Percentiles rank a stretch among this genome's conserved stretches.
Evolutionary conservation across 2,329 filamentous ascomycete species (phyloP).

Genomic region (Proliferodiscus dingleyae): DNA sequence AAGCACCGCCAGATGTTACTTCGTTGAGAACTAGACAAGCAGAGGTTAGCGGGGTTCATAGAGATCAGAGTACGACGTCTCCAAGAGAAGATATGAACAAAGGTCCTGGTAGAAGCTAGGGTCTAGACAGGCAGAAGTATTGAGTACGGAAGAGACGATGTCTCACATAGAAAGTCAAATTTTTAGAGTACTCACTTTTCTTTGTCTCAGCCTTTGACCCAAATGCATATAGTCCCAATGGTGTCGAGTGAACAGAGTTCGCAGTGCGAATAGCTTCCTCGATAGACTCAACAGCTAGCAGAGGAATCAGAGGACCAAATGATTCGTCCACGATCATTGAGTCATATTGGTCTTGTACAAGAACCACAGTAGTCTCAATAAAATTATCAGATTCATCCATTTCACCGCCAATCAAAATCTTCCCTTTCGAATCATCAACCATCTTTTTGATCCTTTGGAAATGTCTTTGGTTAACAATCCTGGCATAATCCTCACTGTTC

Average conservation of each 20-base stretch:
- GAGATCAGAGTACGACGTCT: no score
- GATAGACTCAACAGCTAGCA: slow-evolving; percentile 72
- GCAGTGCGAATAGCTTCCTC: slow-evolving; percentile 81
- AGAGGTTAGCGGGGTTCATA: slow-evolving; percentile 2
- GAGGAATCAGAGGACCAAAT: slow-evolving; percentile 87
- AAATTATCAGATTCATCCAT: slow-evolving; percentile 76
- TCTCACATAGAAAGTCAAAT: no score
- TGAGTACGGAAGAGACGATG: no score
- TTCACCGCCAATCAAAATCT: slow-evolving; percentile 80
- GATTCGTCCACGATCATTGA: slow-evolving; percentile 77
- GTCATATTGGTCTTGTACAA: slow-evolving; percentile 70
- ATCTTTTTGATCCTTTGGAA: slow-evolving; percentile 84
- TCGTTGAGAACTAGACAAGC: slow-evolving; percentile 47
- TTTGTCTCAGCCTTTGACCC: slow-evolving; percentile 74
- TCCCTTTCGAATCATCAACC: slow-evolving; percentile 78
- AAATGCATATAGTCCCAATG: slow-evolving; percentile 80
- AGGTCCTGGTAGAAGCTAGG: no score
- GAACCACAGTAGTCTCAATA: slow-evolving; percentile 90
- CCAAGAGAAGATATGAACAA: no score
- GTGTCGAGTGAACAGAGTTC: slow-evolving; percentile 76
- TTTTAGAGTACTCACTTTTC: slow-evolving; percentile 52
- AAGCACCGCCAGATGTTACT: slow-evolving; percentile 64
- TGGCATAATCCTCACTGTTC: slow-evolving; percentile 70
- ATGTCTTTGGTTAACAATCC: slow-evolving; percentile 75
- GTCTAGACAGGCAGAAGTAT: no score